Evolutionary conservation across 129 eudicot genomes (phyloP), one percentile per base, ranked within the genome.

Genomic region (Scalesia atractyloides): DNA sequence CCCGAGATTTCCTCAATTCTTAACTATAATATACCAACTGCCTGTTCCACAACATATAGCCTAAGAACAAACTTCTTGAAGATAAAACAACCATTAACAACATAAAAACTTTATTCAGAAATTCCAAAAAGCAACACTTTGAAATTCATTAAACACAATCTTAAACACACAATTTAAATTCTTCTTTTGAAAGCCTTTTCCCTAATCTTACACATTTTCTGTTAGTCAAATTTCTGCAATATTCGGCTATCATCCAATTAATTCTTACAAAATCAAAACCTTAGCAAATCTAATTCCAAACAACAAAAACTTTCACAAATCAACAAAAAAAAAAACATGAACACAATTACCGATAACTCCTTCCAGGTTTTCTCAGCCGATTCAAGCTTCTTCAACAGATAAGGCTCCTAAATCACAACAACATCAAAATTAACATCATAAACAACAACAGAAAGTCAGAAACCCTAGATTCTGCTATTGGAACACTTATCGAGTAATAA

Each of bases 361-460:
- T 86, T 86, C 97, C 97, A 95, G 19, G 99, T 91, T 64, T 83
- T 91, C 88, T 95, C 97, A 76, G 99, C 97, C 30, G 99, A 95
- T 41, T 95, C 99, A 67, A 95, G 79, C 61, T 95, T 95, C 18
- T 86, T 80, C 37, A 95, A 86, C 7, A 95, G 80, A 85, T 90
- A 88, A 72, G 97, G 96, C 85, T 91, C 99, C 99, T 95, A 81
- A 75, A 43, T 47, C 64, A 74, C 60, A 70, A 49, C 62, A 70
- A 37, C 58, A 58, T 24, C 7, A 70, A 15, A 30, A 47, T 57
- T 49, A 80, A 76, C 7, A 26, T 56, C 16, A 67, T 19, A 46
- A 18, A 48, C 63, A 18, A 53, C 34, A 66, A 36, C 2, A 39
- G 9, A 39, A 39, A 39, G 9, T 6, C 44, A 39, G 44, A 59